phyloP scores from a whole-genome alignment of 495 filamentous ascomycete genomes.

The Trichoderma parareesei region DNA sequence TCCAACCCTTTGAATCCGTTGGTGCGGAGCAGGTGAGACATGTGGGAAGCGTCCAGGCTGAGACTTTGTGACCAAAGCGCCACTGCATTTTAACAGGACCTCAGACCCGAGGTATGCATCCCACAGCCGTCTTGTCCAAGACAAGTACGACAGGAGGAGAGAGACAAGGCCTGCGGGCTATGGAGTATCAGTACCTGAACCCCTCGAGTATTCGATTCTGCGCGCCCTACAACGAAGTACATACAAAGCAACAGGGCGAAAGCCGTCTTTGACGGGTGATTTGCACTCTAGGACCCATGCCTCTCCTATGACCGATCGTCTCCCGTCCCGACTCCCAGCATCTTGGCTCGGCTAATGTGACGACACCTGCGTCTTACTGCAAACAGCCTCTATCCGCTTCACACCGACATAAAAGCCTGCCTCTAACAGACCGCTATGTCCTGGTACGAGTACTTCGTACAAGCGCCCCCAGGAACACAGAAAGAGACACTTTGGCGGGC shows the following conservation, averaged over 20 bases:
- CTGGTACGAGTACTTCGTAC: neutral
- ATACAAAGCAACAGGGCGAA: neutral
- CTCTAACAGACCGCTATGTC: too few species aligned
- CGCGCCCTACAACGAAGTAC: neutral
- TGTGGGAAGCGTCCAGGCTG: neutral
- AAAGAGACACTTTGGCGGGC: neutral
- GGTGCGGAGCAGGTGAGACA: neutral
- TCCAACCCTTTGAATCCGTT: neutral
- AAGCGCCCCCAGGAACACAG: neutral
- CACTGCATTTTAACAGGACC: neutral
- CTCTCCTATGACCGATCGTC: neutral
- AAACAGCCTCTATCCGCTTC: neutral
- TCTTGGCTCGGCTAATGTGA: neutral
- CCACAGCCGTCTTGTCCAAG: neutral
- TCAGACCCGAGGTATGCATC: slow-evolving; percentile 5
- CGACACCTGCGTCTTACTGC: neutral
- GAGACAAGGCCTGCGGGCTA: neutral
- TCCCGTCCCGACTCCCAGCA: too few species aligned
- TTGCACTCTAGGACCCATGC: neutral
- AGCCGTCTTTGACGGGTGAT: neutral
- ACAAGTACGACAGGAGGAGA: neutral
- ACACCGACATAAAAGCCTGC: neutral
- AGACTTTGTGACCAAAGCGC: neutral
- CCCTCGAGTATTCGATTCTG: neutral
- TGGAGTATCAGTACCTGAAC: neutral